Evolutionary conservation across 2,329 filamentous ascomycete species (phyloP), one percentile per base, ranked within the genome.

Genomic region (Aspergillus vadensis): DNA sequence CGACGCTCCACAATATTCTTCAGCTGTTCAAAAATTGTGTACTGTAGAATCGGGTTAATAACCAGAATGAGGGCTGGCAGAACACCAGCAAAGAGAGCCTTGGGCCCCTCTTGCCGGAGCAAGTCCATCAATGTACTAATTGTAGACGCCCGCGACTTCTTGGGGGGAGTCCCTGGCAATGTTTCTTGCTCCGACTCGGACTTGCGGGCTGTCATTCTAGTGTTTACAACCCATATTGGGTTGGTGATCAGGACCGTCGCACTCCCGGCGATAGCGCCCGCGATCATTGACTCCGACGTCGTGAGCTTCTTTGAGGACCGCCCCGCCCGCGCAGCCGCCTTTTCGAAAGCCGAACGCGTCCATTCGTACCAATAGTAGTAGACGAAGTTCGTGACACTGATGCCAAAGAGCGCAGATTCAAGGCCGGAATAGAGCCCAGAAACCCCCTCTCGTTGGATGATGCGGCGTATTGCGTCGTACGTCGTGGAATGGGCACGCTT

Each of bases 311-410:
- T 89, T 63, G 85, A 88, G 59, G 88, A 85, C 65, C 91, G 88
- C 36, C 90, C 91, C 57, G 90, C 83, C 70, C 86, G 88, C 60
- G 84, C 76, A 49, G 92, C 92, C 9, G 92, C 91, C 65, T 84
- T 80, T 66, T 81, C 92, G 80, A 98, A 97, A 74, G 90, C 90
- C 54, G 89, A 85, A 61, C 93, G 88, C 64, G 92, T 95, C 91
- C 92, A 99, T 81, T 99, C 95, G 79, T 98, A 99, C 94, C 86
- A 99, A 84, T 98, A 99, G 82, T 99, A 99, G 84, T 99, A 99
- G 51, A 99, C 94, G 76, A 99, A 99, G 83, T 99, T 99, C 70
- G 95, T 99, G 69, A 99, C 89, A 77, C 91, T 95, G 82, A 99
- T 98, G 76, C 95, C 95, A 77, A 99, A 97, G 49, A 99, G 84